Percentiles rank a stretch among this genome's conserved stretches.
These are phyloP conservation scores for Candida michaelii DNA, from an alignment of 805 yeast genomes.

Conservation along the genomic window DNA sequence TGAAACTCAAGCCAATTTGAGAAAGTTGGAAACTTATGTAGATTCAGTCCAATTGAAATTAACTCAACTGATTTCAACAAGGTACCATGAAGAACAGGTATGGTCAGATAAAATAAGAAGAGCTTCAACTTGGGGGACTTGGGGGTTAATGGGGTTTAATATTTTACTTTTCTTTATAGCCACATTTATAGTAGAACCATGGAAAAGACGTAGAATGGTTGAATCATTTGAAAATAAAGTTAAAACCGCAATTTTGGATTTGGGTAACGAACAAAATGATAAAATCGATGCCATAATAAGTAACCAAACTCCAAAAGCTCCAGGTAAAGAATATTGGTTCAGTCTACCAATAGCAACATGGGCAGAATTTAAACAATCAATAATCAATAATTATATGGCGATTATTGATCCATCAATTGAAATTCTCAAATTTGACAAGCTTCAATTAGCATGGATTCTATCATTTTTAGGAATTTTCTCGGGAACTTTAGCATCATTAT, in stretches of 20 bases:
- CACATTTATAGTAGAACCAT: conserved; percentile 89
- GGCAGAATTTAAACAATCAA: conserved; percentile 16
- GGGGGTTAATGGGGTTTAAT: conserved; percentile 85
- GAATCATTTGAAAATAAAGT: conserved; percentile 83
- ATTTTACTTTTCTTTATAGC: conserved; percentile 74
- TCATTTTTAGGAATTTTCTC: conserved; percentile 3
- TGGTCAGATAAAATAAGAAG: conserved; percentile 97
- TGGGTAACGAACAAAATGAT: conserved; percentile 14
- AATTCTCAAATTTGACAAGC: conserved; percentile 21
- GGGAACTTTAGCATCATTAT: conserved; percentile 4
- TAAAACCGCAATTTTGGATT: conserved; percentile 34
- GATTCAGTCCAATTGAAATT: conserved; percentile 70
- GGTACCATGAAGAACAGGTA: conserved; percentile 95
- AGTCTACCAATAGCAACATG: conserved; percentile 17
- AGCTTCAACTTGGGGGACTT: conserved; percentile 96
- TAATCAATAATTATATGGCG: conserved; percentile 18
- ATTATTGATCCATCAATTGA: conserved; percentile 15
- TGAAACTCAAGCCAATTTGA: conserved; percentile 47
- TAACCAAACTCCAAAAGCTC: conserved; percentile 4
- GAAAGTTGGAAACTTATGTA: conserved; percentile 55
- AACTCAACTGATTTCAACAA: conserved; percentile 73
- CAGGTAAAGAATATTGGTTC: conserved; percentile 2
- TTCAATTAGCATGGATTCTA: conserved; percentile 5
- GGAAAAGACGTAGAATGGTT: conserved; percentile 83
- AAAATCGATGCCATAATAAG: conserved; percentile 12